phyloP scores from a whole-genome alignment of 2,329 filamentous ascomycete genomes.

The Emericellopsis cladophorae region DNA sequence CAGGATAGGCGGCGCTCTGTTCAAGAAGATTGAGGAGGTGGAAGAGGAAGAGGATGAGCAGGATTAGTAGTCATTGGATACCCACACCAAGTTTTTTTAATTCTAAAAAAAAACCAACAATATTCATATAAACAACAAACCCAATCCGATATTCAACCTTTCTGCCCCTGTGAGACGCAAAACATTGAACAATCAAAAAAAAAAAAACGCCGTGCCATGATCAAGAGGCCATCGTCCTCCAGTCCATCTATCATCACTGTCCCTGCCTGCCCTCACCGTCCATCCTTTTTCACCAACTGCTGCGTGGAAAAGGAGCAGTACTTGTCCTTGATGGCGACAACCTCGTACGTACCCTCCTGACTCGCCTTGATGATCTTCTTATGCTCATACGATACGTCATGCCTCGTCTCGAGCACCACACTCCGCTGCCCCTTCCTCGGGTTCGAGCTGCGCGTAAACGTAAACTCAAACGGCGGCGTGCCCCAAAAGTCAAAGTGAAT shows the following conservation, averaged over 20 bases:
- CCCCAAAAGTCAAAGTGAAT: constrained; percentile 94
- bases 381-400: constrained; percentile 73
- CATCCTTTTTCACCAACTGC: constrained; percentile 37
- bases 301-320: constrained; percentile 81
- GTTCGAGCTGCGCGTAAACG: constrained; percentile 85
- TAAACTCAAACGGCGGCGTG: constrained; percentile 93
- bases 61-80: neutral
- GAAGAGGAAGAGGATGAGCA: constrained; percentile 6
- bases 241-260: neutral
- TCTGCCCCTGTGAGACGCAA: too few species aligned
- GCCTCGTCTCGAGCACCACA: constrained; percentile 77
- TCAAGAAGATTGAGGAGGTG: constrained; percentile 49
- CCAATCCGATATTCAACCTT: too few species aligned
- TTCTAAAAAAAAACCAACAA: too few species aligned
- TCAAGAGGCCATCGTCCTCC: neutral
- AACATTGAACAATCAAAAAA: constrained; percentile 1
- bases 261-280: constrained; percentile 13
- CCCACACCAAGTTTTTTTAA: too few species aligned
- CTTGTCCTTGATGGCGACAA: constrained; percentile 88
- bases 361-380: constrained; percentile 72
- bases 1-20: constrained; percentile 51
- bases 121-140: neutral
- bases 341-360: constrained; percentile 94
- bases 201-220: constrained; percentile 10
- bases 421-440: constrained; percentile 66